Base-by-base conservation (phyloP, 164 flowering plant species). In the Platanus orientalis region DNA sequence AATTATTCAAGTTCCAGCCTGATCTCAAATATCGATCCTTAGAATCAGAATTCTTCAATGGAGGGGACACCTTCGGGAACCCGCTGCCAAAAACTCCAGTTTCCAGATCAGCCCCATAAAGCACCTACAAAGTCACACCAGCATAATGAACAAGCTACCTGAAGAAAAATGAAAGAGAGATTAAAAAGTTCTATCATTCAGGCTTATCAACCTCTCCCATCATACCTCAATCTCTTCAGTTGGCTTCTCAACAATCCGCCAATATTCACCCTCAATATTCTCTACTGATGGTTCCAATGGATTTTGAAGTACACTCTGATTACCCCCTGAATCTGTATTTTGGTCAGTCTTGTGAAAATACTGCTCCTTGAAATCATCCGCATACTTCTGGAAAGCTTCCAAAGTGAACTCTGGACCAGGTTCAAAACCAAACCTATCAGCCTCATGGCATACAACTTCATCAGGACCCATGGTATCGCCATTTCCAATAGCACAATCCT, bases 341-440 rank as follows among this genome's bases (percentile, higher is more conserved):
- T 5, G 34, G 51, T 63, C 72, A 56, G 67, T 72, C 36, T 66
- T 75, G 51, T 80, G 53, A 58, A 92, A 89, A 65, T 88, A 95
- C 60, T 88, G 88, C 64, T 69, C 56, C 78, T 81, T 90, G 64
- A 95, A 95, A 64, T 86, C 87, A 68, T 86, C 78, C 7, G 97
- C 99, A 78, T 86, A 95, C 66, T 83, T 81, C 67, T 84, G 76
- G 77, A 89, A 95, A 44, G 69, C 76, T 57, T 78, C 86, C 69
- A 95, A 67, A 62, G 97, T 85, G 71, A 92, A 84, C 26, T 81
- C 81, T 51, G 86, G 85, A 66, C 99, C 99, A 71, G 92, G 92
- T 75, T 89, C 96, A 82, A 94, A 91, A 30, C 94, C 93, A 81
- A 91, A 91, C 14, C 57, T 72, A 54, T 81, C 83, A 29, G 51